A percentile compares a stretch with the other conserved stretches of the same genome.
These are phyloP conservation scores for Rhodosporidiobolus odoratus DNA, from an alignment of 768 basidiomycete species.

Conservation along the genomic window DNA sequence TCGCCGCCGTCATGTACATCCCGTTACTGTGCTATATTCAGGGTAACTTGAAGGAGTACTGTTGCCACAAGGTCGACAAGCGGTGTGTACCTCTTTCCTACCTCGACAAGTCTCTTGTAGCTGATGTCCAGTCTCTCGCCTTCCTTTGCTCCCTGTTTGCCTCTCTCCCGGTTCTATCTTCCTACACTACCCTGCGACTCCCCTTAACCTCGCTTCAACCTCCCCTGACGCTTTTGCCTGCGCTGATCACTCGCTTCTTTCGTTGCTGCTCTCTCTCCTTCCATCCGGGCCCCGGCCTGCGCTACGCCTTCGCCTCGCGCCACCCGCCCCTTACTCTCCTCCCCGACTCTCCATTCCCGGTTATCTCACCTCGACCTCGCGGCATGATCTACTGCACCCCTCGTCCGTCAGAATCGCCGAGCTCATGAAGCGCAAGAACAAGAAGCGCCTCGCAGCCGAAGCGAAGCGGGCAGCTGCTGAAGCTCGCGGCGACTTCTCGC, in stretches of 20 bases:
- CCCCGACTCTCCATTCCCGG: background rate
- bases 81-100: slow-evolving; percentile 48
- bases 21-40: slow-evolving; percentile 93
- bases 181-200: too few relatives aligned
- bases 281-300: too few relatives aligned
- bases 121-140: too few relatives aligned
- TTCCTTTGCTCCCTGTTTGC: background rate
- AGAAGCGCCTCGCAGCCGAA: slow-evolving; percentile 74
- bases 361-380: slow-evolving; percentile 1
- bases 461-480: slow-evolving; percentile 81
- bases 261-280: too few relatives aligned
- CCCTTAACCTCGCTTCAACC: too few relatives aligned
- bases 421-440: slow-evolving; percentile 84
- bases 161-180: background rate
- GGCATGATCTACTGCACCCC: too few relatives aligned
- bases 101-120: slow-evolving; percentile 10
- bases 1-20: slow-evolving; percentile 81
- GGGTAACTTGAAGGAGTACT: slow-evolving; percentile 98
- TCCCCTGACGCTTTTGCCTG: too few relatives aligned
- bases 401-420: slow-evolving; percentile 69
- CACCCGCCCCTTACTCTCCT: background rate
- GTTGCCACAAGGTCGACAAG: slow-evolving; percentile 98
- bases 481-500: slow-evolving; percentile 81
- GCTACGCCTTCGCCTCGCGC: too few relatives aligned
- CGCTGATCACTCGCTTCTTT: too few relatives aligned